Percentiles rank a stretch among this genome's conserved stretches.
Evolutionary conservation across 2,329 filamentous ascomycete species (phyloP).

Genomic region (Bipolaris oryzae): DNA sequence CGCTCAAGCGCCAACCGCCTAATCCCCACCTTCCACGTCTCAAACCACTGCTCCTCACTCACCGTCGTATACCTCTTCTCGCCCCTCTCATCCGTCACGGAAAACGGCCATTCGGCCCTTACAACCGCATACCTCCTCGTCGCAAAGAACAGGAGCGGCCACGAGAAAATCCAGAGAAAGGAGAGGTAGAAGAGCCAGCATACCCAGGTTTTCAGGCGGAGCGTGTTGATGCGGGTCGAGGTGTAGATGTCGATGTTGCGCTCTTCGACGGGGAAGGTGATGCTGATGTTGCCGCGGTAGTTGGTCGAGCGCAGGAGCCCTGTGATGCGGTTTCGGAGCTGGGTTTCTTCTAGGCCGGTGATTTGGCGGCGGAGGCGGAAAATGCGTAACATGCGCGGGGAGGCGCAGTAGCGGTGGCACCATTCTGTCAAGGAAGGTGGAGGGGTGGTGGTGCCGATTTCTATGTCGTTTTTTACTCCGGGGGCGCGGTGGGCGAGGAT

Average conservation of each 20-base stretch:
- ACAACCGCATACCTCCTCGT: slow-evolving; percentile 72
- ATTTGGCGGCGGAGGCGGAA: slow-evolving; percentile 55
- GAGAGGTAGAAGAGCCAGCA: slow-evolving; percentile 69
- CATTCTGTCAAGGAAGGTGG: slow-evolving; percentile 61
- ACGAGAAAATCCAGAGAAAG: slow-evolving; percentile 71
- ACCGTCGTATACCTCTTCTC: slow-evolving; percentile 57
- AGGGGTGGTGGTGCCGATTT: slow-evolving; percentile 50
- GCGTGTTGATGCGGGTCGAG: slow-evolving; percentile 65
- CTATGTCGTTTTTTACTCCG: slow-evolving; percentile 52
- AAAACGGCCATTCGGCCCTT: slow-evolving; percentile 66
- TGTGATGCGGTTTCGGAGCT: slow-evolving; percentile 60
- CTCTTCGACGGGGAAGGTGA: slow-evolving; percentile 66
- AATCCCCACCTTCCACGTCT: slow-evolving; percentile 67
- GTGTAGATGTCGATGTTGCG: slow-evolving; percentile 68
- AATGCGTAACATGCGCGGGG: slow-evolving; percentile 61
- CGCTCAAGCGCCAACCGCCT: slow-evolving; percentile 64
- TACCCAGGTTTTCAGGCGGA: slow-evolving; percentile 69
- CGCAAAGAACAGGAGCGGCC: slow-evolving; percentile 71
- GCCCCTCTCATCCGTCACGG: slow-evolving; percentile 42
- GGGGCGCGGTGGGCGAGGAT: slow-evolving; percentile 61
- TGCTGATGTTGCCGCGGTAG: slow-evolving; percentile 66
- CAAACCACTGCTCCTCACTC: slow-evolving; percentile 64
- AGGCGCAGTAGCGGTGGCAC: slow-evolving; percentile 71
- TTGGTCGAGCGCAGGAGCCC: slow-evolving; percentile 67
- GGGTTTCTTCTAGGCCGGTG: slow-evolving; percentile 64